Base-by-base conservation (phyloP, 2,329 filamentous ascomycete genomes). In the Pyrenophora teres region DNA sequence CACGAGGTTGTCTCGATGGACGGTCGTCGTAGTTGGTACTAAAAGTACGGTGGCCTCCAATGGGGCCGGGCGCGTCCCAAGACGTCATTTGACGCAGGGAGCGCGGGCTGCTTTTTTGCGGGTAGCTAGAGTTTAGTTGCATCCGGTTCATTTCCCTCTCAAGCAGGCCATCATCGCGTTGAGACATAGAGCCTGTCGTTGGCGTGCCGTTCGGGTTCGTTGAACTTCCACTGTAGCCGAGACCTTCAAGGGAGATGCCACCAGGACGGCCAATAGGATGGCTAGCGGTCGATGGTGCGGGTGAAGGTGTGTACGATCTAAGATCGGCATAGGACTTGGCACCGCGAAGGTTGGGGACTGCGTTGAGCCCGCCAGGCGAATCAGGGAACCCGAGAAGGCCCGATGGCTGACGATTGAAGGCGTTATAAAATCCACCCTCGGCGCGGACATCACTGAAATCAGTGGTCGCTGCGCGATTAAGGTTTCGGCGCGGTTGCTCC, bases 251-350 rank as follows among this genome's bases (percentile, higher is more conserved):
- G 13, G 69, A 70, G 32, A 84, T 83, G 55, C 83, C 82, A 58
- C 87, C 82, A 47, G 85, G 81, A 39, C 83, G 78, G 47, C 86
- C 83, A 58, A 85, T 84, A 48, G 90, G 87, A 71, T 95, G 96
- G 78, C 91, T 95, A 5, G 90, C 90, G 15, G 90, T 91, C 10
- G 94, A 96, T 6, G 88, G 87, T 3, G 90, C 93, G 5, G 94
- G 93, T 63, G 93, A 97, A 9, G 93, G 93, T 13, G 92, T 97
- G 76, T 95, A 96, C 1, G 92, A 96, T 59, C 93, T 89, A 58
- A 99, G 79, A 71, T 99, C 94, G 31, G 93, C 94, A 72, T 97
- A 97, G 43, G 93, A 97, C 80, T 97, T 97, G 56, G 93, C 94
- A 23, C 90, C 90, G 37, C 94, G 88, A 31, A 99, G 84, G 67